Percentiles rank a stretch among this genome's conserved stretches.
phyloP scores from a whole-genome alignment of 495 filamentous ascomycete genomes.

The Gamarada debralockiae region DNA sequence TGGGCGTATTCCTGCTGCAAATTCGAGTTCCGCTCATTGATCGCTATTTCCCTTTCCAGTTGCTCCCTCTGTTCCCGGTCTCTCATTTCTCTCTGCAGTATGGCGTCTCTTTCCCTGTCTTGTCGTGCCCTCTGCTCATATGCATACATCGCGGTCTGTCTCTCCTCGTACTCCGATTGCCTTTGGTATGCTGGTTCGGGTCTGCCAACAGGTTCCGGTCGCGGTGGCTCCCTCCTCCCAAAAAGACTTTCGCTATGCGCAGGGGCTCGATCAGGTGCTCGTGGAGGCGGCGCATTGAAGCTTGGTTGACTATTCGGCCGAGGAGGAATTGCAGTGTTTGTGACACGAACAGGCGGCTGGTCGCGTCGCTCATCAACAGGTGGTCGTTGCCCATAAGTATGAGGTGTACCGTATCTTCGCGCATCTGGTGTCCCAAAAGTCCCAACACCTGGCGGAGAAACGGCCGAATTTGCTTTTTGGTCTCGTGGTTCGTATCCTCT shows the following conservation, averaged over 20 bases:
- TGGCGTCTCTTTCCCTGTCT: slow-evolving; percentile 20
- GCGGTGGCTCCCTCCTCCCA: slow-evolving; percentile 11
- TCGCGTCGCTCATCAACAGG: slow-evolving; percentile 31
- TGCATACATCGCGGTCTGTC: slow-evolving; percentile 14
- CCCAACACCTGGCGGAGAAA: slow-evolving; percentile 38
- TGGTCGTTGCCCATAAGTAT: slow-evolving; percentile 31
- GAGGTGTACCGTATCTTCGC: slow-evolving; percentile 50
- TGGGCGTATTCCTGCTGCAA: slow-evolving; percentile 21
- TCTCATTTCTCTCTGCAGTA: slow-evolving; percentile 7
- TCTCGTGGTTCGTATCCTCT: slow-evolving; percentile 44
- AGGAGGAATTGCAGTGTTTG: slow-evolving; percentile 36
- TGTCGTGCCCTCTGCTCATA: slow-evolving; percentile 39
- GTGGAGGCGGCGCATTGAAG: slow-evolving; percentile 36
- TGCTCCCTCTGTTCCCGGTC: slow-evolving; percentile 22
- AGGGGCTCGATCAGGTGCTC: slow-evolving; percentile 27
- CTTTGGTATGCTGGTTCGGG: slow-evolving; percentile 19
- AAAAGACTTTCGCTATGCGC: slow-evolving; percentile 18
- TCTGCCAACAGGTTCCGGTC: slow-evolving; percentile 16
- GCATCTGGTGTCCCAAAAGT: slow-evolving; percentile 48
- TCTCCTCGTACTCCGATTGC: slow-evolving; percentile 19
- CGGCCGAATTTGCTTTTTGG: slow-evolving; percentile 40
- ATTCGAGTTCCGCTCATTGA: slow-evolving; percentile 22
- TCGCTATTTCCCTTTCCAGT: slow-evolving; percentile 8
- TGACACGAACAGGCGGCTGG: slow-evolving; percentile 33
- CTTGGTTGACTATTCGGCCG: slow-evolving; percentile 49